These are phyloP conservation scores for Bidens hawaiensis DNA, from an alignment of 140 eudicot species.

Conservation along the genomic window DNA sequence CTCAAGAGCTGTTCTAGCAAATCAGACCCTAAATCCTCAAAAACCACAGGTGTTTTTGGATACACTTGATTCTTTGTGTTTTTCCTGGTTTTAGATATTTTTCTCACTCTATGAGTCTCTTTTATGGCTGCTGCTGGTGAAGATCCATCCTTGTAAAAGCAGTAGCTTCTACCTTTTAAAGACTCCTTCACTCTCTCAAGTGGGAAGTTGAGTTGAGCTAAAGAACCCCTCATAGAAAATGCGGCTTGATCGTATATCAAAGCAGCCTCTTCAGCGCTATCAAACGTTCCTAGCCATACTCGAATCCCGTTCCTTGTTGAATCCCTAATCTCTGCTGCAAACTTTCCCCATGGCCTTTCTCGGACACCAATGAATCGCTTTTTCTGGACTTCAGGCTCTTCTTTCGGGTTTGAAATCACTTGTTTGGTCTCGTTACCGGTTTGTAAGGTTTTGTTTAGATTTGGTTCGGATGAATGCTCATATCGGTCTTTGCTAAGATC, in stretches of 20 bases:
- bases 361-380: slow-evolving; percentile 49
- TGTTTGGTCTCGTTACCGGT: not conserved
- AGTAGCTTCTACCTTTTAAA: slow-evolving; percentile 25
- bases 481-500: not conserved
- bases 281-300: slow-evolving; percentile 61
- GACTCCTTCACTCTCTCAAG: slow-evolving; percentile 38
- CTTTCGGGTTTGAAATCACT: slow-evolving; percentile 1
- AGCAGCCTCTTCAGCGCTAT: slow-evolving; percentile 50
- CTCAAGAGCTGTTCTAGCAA: slow-evolving; percentile 46
- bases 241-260: slow-evolving; percentile 57
- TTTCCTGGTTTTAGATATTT: slow-evolving; percentile 4
- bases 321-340: slow-evolving; percentile 55
- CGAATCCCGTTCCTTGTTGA: slow-evolving; percentile 51
- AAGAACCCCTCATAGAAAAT: slow-evolving; percentile 40
- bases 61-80: slow-evolving; percentile 2
- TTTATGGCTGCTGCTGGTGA: slow-evolving; percentile 51
- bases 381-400: slow-evolving; percentile 12
- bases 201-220: slow-evolving; percentile 38
- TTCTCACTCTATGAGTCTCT: slow-evolving; percentile 37
- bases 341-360: too few relatives aligned
- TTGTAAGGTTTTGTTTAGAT: slow-evolving; percentile 2
- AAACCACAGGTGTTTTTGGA: slow-evolving; percentile 23
- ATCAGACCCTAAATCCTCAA: slow-evolving; percentile 62
- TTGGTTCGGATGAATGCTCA: slow-evolving; percentile 15
- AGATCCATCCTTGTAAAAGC: slow-evolving; percentile 25